Evolutionary conservation across 2,329 filamentous ascomycete genomes (phyloP).

Genomic region (Phaeosphaeriaceae sp.): DNA sequence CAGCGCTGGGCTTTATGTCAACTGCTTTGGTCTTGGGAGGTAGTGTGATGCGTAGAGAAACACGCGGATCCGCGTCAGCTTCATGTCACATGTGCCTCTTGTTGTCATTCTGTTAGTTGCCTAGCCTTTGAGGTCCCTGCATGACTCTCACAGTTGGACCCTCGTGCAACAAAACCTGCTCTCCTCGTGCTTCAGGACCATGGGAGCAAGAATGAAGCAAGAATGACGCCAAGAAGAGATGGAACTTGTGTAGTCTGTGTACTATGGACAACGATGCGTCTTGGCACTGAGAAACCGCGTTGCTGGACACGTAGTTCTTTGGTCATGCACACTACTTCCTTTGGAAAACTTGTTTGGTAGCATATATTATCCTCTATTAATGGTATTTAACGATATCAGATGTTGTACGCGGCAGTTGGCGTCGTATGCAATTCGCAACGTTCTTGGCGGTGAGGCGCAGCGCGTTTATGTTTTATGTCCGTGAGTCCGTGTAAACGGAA

Average conservation of each 20-base stretch:
- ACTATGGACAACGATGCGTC: constrained; percentile 1
- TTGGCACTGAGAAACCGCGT: constrained; percentile 6
- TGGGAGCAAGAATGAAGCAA: no score
- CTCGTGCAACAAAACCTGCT: background rate
- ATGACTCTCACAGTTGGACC: constrained; percentile 5
- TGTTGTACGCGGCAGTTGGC: constrained; percentile 34
- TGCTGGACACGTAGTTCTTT: constrained; percentile 11
- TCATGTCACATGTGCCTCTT: constrained; percentile 8
- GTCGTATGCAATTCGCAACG: constrained; percentile 18
- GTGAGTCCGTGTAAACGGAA: constrained; percentile 6
- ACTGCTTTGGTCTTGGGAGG: no score
- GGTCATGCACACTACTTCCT: constrained; percentile 1
- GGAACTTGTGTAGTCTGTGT: background rate
- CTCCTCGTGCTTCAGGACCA: background rate
- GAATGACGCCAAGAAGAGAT: no score
- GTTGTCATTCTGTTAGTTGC: constrained; percentile 4
- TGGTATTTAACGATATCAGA: constrained; percentile 13
- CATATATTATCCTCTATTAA: background rate
- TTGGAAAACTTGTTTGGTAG: no score
- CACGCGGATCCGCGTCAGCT: constrained; percentile 1
- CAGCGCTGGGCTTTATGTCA: no score
- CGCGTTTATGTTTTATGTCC: constrained; percentile 7
- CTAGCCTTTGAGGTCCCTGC: constrained; percentile 20
- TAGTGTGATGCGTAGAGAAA: background rate
- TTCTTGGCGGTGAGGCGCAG: constrained; percentile 33